Base-by-base conservation (phyloP, 208 protist species). In the Porcisia hertigi region DNA sequence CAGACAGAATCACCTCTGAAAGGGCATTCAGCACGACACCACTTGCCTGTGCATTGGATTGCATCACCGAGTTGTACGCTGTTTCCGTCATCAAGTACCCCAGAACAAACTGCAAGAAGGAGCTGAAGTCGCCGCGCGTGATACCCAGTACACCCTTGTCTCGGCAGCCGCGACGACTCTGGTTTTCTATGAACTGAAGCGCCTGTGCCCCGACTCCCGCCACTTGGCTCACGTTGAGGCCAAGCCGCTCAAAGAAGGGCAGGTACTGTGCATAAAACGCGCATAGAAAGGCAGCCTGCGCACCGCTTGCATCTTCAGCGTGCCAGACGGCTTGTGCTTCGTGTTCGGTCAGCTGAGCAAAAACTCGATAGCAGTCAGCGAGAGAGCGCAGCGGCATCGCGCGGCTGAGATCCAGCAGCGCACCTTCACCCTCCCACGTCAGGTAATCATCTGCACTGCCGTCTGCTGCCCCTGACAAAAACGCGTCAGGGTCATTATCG, bases 21-120 rank as follows among this genome's bases (percentile, higher is more conserved):
- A 55, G 7, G 3, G 25, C 69, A 43, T 75, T 69, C 34, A 64
- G 49, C 1, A 20, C 69, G 30, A 25, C 54, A 52, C 57, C 11
- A 3, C 16, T 52, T 34, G 16, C 55, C 20, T 53, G 52, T 20
- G 36, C 55, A 23, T 0, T 57, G 70, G 4, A 25, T 58, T 34
- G 30, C 69, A 59, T 57, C 9, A 45, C 55, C 14, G 71, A 82
- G 2, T 76, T 65, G 77, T 82, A 82, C 55, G 74, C 79, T 20
- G 53, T 76, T 43, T 75, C 71, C 58, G 73, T 69, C 73, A 86
- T 73, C 69, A 81, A 72, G 23, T 76, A 25, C 8, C 77, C 82
- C 45, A 81, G 59, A 11, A 82, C 58, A 76, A 80, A 86, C 77
- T 86, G 77, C 54, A 86, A 41, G 41, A 86, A 86, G 41, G 76